phyloP scores from a whole-genome alignment of 2,329 filamentous ascomycete genomes.

The Dactylellina leptospora region DNA sequence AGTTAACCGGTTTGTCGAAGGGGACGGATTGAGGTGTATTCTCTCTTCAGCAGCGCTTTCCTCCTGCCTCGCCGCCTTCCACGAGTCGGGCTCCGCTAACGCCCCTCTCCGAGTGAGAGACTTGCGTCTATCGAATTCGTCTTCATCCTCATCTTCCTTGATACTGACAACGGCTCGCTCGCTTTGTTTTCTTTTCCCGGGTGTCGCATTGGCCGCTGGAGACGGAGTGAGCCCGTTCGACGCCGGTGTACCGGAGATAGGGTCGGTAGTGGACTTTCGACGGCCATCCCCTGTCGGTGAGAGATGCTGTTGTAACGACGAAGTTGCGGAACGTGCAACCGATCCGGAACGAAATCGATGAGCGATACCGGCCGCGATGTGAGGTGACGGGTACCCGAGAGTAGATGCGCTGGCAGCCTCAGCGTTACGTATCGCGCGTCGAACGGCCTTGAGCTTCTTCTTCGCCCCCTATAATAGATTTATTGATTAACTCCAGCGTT shows the following conservation, averaged over 20 bases:
- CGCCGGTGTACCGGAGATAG: background rate
- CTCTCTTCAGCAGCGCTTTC: conserved; percentile 33
- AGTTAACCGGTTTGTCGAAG: background rate
- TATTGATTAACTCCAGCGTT: too few relatives aligned
- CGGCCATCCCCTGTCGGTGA: conserved; percentile 22
- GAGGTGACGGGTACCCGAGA: conserved; percentile 32
- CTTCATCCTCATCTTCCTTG: conserved; percentile 27
- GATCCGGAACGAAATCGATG: conserved; percentile 33
- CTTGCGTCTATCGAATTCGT: conserved; percentile 29
- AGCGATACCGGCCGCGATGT: conserved; percentile 28
- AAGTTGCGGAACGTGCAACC: conserved; percentile 10
- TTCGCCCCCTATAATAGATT: conserved; percentile 82
- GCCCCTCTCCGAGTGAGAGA: background rate
- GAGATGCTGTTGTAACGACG: conserved; percentile 39
- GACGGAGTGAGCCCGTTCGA: conserved; percentile 14
- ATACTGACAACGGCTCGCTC: conserved; percentile 26
- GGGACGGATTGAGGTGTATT: conserved; percentile 37
- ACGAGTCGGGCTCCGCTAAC: background rate
- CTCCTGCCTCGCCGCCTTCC: conserved; percentile 15
- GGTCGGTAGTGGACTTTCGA: conserved; percentile 15
- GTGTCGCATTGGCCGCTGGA: conserved; percentile 10
- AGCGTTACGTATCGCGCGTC: conserved; percentile 72
- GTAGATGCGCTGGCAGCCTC: conserved; percentile 65
- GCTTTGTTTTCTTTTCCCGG: conserved; percentile 18
- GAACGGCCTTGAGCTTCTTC: conserved; percentile 87